Base-by-base conservation (phyloP, 2,329 filamentous ascomycete species). In the Alternaria angustiovoidea region DNA sequence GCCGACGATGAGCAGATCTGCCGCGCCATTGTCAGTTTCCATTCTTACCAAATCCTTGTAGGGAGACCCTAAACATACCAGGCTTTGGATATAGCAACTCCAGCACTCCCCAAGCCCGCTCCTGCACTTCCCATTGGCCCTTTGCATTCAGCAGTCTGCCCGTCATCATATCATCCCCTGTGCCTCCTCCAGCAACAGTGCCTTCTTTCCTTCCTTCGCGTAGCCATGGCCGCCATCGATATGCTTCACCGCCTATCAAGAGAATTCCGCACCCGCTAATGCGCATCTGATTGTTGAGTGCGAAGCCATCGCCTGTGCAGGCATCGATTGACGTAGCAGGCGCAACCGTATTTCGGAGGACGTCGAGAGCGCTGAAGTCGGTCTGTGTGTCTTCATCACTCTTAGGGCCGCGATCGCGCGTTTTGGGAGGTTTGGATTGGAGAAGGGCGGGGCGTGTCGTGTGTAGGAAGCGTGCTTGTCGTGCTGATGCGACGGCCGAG, bases 1-100 rank as follows among this genome's bases (percentile, higher is more conserved):
- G 1, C 95, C 95, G n/a, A 99, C 81, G 56, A 99, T 91, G 41
- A 99, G 82, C 18, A 98, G 82, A 82, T 98, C 94, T 92, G 70
- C 54, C 11, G 14, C 28, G 9, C 63, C 22, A 2, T 61, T 51
- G 38, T 74, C 59, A 69, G 75, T 20, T 39, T 49, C 14, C 24
- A 4, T 14, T 18, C 2, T 39, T 20, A n/a, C 14, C 4, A 20
- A 3, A 2, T 20, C 12, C 14, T 16, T 9, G 11, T 24, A 65
- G 26, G 32, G 0, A 6, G 3, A 16, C 49, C 5, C 30, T 38
- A 51, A 39, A 82, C 87, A 62, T 81, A 96, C 93, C 93, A 72
- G 94, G 94, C 76, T 94, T 89, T 59, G 94, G 94, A 91, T 92
- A 96, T 26, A 96, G 81, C 63, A 94, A 69, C 51, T 89, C 87